Base-by-base conservation (phyloP, 805 yeast species). In the Lipomyces mesembrius region DNA sequence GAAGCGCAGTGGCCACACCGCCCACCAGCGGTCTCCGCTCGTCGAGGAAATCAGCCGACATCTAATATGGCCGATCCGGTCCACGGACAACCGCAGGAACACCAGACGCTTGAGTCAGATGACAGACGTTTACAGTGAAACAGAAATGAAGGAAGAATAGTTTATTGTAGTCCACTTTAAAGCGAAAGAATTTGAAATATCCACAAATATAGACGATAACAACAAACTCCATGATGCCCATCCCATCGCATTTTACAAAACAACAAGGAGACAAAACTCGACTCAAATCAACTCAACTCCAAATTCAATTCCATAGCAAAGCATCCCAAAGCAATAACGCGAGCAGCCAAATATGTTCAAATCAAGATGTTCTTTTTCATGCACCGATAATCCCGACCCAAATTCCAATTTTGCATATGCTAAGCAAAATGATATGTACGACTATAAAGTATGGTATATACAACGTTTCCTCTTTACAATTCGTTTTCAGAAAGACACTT, bases 401-500 rank as follows among this genome's bases (percentile, higher is more conserved):
- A 43, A n/a, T n/a, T 43, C 49, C 49, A 5, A 17, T 43, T 17
- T 43, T 22, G 4, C 5, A 43, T 17, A 43, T 43, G 49, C 55
- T 17, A 52, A 52, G 34, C 55, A 25, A 52, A 25, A 52, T 52
- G 25, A 52, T 52, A 29, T 25, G n/a, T 29, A 52, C 55, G 34
- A 49, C 22, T 49, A 4, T 49, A 22, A 49, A 49, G 14, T 9
- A 43, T 3, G 22, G 20, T 52, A 52, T 52, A 52, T 52, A 52
- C 55, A 52, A 52, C n/a, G 0, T 25, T 25, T 25, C n/a, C 17
- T 12, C 3, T 52, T 64, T 60, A 57, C 60, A 64, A 1, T 27
- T 35, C 17, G 17, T 34, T 29, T 29, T 56, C 61, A 75, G 59
- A 74, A 74, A 20, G 62, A 61, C 59, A 74, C 67, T 46, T 77